Base-by-base conservation (phyloP, 768 basidiomycete genomes). In the Psilocybe subaeruginosa region DNA sequence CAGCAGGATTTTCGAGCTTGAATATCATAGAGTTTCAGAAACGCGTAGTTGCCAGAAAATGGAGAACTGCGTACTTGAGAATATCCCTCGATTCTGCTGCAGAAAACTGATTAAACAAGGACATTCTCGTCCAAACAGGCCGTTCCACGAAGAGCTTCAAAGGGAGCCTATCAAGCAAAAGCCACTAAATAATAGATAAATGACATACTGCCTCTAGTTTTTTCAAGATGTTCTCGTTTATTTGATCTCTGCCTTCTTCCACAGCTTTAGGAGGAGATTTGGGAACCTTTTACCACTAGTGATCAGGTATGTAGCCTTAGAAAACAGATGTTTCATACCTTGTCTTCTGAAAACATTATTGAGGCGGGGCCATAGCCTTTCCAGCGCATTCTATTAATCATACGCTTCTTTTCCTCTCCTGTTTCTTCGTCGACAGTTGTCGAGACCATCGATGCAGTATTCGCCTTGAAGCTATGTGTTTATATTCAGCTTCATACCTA, bases 311-410 rank as follows among this genome's bases (percentile, higher is more conserved):
- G 12, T 16, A 30, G 0, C 19, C 17, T 11, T 43, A 57, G 31
- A 11, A 23, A 49, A 4, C 8, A 17, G 3, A 2, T 35, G 55
- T 19, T 19, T 29, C 29, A 16, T 33, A 62, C 4, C 45, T 67
- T 86, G 90, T 65, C 76, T 64, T 93, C 92, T 5, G 79, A 68
- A 65, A 90, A 92, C 65, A 85, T 79, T 57, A 93, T 85, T 12
- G 89, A 82, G 8, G 85, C 85, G 37, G 91, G 90, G 4, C 90
- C 91, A 66, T 85, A 89, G 14, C 91, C 90, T 69, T 90, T 93
- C 90, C 92, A 93, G n/a, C 92, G 84, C 79, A 88, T 87, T 60
- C 82, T 83, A 71, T 95, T 95, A 61, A 96, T 90, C n/a, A 93
- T 79, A 2, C 93, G 82, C 65, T 89, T 91, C 69, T 83, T 86